Evolutionary conservation across 495 filamentous ascomycete species (phyloP), one percentile per base, ranked within the genome.

Genomic region (Tuber microsphaerosporum): DNA sequence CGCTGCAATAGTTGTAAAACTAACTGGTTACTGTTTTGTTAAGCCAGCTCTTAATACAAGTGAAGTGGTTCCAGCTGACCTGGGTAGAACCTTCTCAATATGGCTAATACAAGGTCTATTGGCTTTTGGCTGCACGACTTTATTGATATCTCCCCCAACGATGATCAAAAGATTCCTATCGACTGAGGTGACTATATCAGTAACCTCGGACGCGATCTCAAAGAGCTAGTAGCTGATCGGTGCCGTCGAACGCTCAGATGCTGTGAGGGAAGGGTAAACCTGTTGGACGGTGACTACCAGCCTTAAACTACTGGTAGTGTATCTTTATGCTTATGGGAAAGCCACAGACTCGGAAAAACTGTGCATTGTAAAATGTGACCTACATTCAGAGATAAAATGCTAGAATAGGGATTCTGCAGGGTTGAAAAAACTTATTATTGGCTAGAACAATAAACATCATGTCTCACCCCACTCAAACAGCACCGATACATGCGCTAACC

Each of bases 11-110:
- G 4, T 1, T 39, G 37, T 39, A 4, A 39, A 39, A 39, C 37
- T 1, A 39, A 39, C 37, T 39, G 4, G 37, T 39, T 4, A 4
- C 37, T 39, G 1, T 1, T 39, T 1, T 94, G 94, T 19, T 16
- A 46, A 46, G 14, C 44, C 2, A 19, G 44, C 1, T 5, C 44
- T 46, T 16, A 46, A 46, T 19, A 20, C 46, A 22, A 8, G 5
- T n/a, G 20, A 51, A 51, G 46, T 51, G 20, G 46, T 51, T 51
- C 20, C 2, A n/a, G 46, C 46, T 51, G 46, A 51, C 46, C 46
- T 51, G 20, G 7, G 9, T 51, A 51, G 46, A 51, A n/a, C 46
- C 46, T 51, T 0, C 20, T 51, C 1, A 51, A 22, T n/a, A 51
- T 51, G 20, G 46, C 20, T 0, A n/a, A 51, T n/a, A 51, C 46